Conservation (phyloP, 768 basidiomycete genomes). For the Pulveroboletus sp. region DNA sequence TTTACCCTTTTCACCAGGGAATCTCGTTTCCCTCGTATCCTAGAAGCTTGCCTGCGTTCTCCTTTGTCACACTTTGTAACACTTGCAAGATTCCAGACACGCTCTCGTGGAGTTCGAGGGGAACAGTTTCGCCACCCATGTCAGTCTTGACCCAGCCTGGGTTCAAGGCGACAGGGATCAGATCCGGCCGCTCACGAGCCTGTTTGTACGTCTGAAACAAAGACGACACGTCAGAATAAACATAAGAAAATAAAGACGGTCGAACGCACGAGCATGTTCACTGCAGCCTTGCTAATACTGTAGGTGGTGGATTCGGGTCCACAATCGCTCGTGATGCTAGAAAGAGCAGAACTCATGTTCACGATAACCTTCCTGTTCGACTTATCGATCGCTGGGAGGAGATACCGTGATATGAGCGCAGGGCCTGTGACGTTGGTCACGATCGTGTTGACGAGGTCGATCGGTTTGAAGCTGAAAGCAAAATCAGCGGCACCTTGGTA, state of each 20-base stretch:
- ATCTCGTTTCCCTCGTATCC: constrained; percentile 8
- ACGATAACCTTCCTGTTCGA: constrained; percentile 33
- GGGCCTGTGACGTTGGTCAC: constrained; percentile 34
- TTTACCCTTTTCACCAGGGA: constrained; percentile 8
- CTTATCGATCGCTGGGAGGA: constrained; percentile 34
- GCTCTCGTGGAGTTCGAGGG: constrained; percentile 30
- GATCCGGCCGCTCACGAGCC: constrained; percentile 11
- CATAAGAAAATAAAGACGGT: background rate
- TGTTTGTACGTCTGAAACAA: constrained; percentile 13
- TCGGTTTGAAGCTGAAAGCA: constrained; percentile 23
- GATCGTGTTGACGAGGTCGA: constrained; percentile 18
- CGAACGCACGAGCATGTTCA: constrained; percentile 13
- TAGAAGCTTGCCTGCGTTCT: constrained; percentile 9
- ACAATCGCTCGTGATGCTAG: constrained; percentile 25
- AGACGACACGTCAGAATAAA: too few species aligned
- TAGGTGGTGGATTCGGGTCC: constrained; percentile 3
- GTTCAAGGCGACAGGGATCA: constrained; percentile 75
- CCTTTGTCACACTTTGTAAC: background rate
- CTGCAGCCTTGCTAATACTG: constrained; percentile 13
- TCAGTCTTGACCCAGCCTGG: constrained; percentile 86
- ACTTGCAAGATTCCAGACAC: constrained; percentile 22
- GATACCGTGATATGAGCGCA: constrained; percentile 27
- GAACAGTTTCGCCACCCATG: constrained; percentile 34
- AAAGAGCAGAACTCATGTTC: constrained; percentile 34
- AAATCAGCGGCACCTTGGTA: constrained; percentile 21